Evolutionary conservation across 768 basidiomycete genomes (phyloP).

Genomic region (Polyporus arcularius): DNA sequence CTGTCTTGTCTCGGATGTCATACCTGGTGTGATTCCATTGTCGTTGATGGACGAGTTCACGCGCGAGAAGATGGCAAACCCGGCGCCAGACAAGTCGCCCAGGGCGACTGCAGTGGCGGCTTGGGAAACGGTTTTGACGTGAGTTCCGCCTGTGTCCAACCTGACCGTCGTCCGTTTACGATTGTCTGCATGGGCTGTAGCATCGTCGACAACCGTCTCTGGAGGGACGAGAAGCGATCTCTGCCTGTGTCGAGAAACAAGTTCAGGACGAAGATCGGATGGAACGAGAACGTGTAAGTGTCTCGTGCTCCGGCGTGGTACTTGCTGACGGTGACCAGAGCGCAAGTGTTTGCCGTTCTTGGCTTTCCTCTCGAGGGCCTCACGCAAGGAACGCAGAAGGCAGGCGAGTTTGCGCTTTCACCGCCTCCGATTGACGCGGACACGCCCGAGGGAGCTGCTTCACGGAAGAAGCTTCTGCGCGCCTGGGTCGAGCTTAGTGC

Average conservation of each 20-base stretch:
- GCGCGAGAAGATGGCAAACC: conserved; percentile 61
- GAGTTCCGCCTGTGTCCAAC: conserved; percentile 28
- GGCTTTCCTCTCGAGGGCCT: conserved; percentile 32
- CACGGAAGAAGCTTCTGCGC: conserved; percentile 65
- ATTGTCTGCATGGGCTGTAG: conserved; percentile 36
- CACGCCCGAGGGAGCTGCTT: conserved; percentile 48
- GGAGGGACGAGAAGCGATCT: conserved; percentile 64
- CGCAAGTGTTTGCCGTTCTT: conserved; percentile 42
- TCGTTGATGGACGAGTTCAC: conserved; percentile 63
- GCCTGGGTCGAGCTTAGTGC: conserved; percentile 79
- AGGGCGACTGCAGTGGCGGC: conserved; percentile 57
- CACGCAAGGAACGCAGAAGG: conserved; percentile 21
- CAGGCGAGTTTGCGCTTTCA: conserved; percentile 47
- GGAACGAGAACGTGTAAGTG: conserved; percentile 60
- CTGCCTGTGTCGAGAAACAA: conserved; percentile 53
- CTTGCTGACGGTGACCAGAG: conserved; percentile 29
- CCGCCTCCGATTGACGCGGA: conserved; percentile 56
- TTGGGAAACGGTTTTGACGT: conserved; percentile 71
- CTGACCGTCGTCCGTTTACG: neutral
- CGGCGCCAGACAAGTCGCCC: conserved; percentile 52
- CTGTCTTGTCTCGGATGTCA: conserved; percentile 66
- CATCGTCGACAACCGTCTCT: conserved; percentile 73
- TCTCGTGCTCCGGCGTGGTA: neutral
- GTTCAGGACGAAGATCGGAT: conserved; percentile 69
- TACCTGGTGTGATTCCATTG: conserved; percentile 72